phyloP scores from a whole-genome alignment of 2,329 filamentous ascomycete genomes.

The Thyridium curvatum region DNA sequence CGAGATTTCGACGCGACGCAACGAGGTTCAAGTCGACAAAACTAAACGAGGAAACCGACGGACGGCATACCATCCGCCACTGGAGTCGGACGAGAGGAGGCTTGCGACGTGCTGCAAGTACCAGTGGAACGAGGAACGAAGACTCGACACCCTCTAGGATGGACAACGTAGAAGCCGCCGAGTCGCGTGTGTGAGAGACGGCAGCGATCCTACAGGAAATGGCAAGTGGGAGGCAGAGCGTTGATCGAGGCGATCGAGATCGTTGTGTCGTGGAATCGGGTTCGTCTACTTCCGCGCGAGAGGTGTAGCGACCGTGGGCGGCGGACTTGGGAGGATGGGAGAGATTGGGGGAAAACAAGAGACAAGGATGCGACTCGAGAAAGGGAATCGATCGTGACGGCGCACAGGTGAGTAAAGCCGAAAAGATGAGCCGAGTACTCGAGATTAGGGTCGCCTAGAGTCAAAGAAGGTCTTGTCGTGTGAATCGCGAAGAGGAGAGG shows the following conservation, averaged over 20 bases:
- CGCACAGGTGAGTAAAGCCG: neutral
- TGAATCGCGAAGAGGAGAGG: conserved; percentile 14
- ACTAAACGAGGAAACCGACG: conserved; percentile 3
- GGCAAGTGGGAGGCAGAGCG: too few species aligned
- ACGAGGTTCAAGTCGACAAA: conserved; percentile 2
- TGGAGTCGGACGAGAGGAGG: neutral
- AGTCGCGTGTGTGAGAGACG: neutral
- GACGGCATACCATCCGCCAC: neutral
- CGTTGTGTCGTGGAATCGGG: too few species aligned
- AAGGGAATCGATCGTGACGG: conserved; percentile 1
- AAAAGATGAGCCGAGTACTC: conserved; percentile 6
- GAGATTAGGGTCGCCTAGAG: conserved; percentile 8
- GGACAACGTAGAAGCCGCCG: conserved; percentile 3
- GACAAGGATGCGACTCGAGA: conserved; percentile 18
- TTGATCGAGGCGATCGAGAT: too few species aligned
- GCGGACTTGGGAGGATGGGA: conserved; percentile 13
- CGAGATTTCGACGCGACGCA: conserved; percentile 15
- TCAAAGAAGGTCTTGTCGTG: conserved; percentile 1
- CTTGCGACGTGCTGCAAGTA: conserved; percentile 5
- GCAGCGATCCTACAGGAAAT: too few species aligned
- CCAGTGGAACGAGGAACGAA: conserved; percentile 1
- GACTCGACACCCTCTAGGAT: neutral
- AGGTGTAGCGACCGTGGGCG: conserved; percentile 10
- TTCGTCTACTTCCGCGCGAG: conserved; percentile 3
- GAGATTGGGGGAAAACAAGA: conserved; percentile 12